phyloP scores from a whole-genome alignment of 2,329 filamentous ascomycete species.

The Nemania bipapillata region DNA sequence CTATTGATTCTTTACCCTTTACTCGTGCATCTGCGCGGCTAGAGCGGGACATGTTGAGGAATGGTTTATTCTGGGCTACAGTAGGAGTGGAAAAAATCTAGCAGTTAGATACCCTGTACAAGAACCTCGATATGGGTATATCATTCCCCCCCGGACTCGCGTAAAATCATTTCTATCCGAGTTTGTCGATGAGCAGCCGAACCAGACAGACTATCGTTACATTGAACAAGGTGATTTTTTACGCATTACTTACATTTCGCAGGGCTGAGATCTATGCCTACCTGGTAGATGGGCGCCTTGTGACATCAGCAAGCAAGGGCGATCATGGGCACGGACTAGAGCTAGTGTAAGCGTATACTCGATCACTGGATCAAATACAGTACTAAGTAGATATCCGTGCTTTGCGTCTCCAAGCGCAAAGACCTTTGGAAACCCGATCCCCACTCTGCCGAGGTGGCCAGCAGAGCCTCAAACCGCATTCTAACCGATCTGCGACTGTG shows the following conservation, averaged over 20 bases:
- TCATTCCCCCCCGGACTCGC: background rate
- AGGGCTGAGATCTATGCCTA: conserved; percentile 30
- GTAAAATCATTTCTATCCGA: background rate
- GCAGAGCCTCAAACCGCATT: conserved; percentile 51
- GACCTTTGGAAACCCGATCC: background rate
- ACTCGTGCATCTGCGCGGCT: background rate
- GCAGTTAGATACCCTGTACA: background rate
- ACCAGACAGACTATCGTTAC: background rate
- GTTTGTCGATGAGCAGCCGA: background rate
- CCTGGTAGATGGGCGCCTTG: conserved; percentile 19
- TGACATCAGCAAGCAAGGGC: conserved; percentile 17
- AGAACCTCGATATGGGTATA: background rate
- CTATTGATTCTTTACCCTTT: background rate
- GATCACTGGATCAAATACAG: too few relatives aligned
- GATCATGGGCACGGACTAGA: conserved; percentile 12
- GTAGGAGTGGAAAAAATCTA: background rate
- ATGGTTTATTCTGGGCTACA: background rate
- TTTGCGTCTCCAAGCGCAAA: conserved; percentile 2
- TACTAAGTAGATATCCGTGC: too few relatives aligned
- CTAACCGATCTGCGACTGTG: conserved; percentile 49
- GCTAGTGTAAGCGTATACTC: background rate
- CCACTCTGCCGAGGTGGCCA: conserved; percentile 8
- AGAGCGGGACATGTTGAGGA: background rate
- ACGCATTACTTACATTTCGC: conserved; percentile 16
- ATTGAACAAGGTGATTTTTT: background rate